Base-by-base conservation (phyloP, 2,329 filamentous ascomycete species). In the Xylariomycetidae sp. region DNA sequence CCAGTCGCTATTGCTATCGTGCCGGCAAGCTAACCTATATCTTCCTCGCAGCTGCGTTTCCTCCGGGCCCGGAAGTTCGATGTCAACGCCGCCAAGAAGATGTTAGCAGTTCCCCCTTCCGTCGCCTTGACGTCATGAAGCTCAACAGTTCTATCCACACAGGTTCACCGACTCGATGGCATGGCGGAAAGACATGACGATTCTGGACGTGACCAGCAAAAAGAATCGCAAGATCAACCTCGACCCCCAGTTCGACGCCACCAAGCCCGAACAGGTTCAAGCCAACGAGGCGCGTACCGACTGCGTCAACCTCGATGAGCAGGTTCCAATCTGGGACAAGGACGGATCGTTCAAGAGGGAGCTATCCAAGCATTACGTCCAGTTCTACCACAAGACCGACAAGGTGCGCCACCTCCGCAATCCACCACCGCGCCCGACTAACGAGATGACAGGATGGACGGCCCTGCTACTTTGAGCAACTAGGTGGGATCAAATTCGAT, bases 301-400 rank as follows among this genome's bases (percentile, higher is more conserved):
- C 30, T 48, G 42, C 6, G 38, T 52, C 26, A 73, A 76, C 35
- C 79, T 85, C 16, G 79, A 88, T 57, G 67, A 84, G 35, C 67
- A 85, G 25, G 72, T 81, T 34, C 68, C 67, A 44, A 78, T 67
- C 43, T 88, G 86, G 61, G 74, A 84, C 32, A 86, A 85, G 65
- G 52, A 55, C 25, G 48, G 48, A 4, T 67, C 66, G 41, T 83
- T 87, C 70, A 85, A 84, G 64, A 59, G 75, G 35, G 61, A 90
- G 57, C 76, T 98, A 38, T 85, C 85, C 63, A 70, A 90, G 64
- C 95, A 85, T 72, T 98, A 98, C 67, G 87, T 87, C 29, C 92
- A 98, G 67, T 98, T 92, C 72, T 98, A 98, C 70, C 92, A 98
- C 76, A 95, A 95, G 71, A 90, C 80, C 10, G 86, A 92, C 65